Base-by-base conservation (phyloP, 1,284 basidiomycete genomes). In the Ganoderma sp. region DNA sequence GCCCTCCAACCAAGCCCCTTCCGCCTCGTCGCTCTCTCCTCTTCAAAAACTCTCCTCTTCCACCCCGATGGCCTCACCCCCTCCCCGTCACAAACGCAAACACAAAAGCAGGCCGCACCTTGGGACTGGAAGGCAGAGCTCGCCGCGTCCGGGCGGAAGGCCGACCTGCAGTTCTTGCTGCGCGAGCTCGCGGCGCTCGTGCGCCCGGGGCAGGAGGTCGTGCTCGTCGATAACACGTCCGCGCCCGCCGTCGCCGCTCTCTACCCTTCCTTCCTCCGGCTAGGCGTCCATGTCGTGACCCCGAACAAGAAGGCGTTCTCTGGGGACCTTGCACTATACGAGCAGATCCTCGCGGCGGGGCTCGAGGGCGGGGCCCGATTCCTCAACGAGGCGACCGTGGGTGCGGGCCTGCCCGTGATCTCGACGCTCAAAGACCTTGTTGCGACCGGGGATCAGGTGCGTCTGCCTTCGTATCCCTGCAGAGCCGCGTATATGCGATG, bases 301-400 rank as follows among this genome's bases (percentile, higher is more conserved):
- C 97, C 98, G 17, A 99, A 99, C 86, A 99, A 99, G 81, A 99
- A 99, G 82, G 97, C 93, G 0, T 95, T 93, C 78, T 97, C 95
- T 4, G 90, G 92, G 0, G 84, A 88, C n/a, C 81, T 91, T 42
- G 77, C 77, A 19, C 82, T 98, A 50, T 98, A 93, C 79, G 83
- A 92, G 66, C 80, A 83, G 50, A 96, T 99, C 73, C 73, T 91
- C 43, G 76, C 79, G 14, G 87, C 89, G 0, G 85, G 83, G 64
- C 79, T 81, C 60, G 82, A 83, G 68, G 86, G 86, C 66, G 87
- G 93, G 50, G 85, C 88, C 25, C 84, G 90, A 68, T 93, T 92
- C 76, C 88, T 96, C 77, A 95, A 97, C 76, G 97, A 99, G 81
- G 87, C 92, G 10, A 99, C 97, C 0, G 97, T 99, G 56, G 98